Conservation (phyloP, 164 flowering plant species). For the Buxus sempervirens region DNA sequence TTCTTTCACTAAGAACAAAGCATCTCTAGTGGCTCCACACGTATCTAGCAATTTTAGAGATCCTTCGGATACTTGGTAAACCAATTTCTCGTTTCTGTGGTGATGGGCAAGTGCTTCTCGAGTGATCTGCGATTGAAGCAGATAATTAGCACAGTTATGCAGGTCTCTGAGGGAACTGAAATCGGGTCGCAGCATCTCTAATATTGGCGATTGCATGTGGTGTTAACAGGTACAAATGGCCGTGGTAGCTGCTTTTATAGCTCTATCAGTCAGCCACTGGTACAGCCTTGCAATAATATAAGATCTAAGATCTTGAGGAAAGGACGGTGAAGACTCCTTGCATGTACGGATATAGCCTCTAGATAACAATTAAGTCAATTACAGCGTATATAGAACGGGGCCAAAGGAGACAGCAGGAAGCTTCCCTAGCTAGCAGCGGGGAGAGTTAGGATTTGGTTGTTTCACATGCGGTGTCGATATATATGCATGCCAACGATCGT, state of each 20-base stretch:
- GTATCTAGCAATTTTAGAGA: slow-evolving; percentile 19
- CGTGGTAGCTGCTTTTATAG: not conserved
- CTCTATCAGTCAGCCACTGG: not conserved
- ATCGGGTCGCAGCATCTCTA: slow-evolving; percentile 10
- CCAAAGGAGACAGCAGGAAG: slow-evolving; percentile 13
- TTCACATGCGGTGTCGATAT: not conserved
- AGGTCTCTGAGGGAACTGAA: slow-evolving; percentile 14
- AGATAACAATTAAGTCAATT: not conserved
- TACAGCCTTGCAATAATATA: not conserved
- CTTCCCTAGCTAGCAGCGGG: not conserved
- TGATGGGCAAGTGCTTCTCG: slow-evolving; percentile 15
- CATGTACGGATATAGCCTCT: not conserved
- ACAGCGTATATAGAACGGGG: slow-evolving; percentile 11
- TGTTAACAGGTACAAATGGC: not conserved
- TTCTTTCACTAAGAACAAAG: slow-evolving; percentile 19
- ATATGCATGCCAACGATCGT: too few species aligned
- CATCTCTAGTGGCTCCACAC: slow-evolving; percentile 22
- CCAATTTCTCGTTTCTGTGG: slow-evolving; percentile 15
- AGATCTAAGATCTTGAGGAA: not conserved
- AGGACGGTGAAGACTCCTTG: slow-evolving; percentile 1
- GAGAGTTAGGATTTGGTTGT: slow-evolving; percentile 1
- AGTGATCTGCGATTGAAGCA: slow-evolving; percentile 17
- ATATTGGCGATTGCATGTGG: not conserved
- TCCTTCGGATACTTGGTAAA: slow-evolving; percentile 19
- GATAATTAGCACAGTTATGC: slow-evolving; percentile 22